Evolutionary conservation across 2,329 filamentous ascomycete genomes (phyloP).

Genomic region (Cladophialophora bantiana): DNA sequence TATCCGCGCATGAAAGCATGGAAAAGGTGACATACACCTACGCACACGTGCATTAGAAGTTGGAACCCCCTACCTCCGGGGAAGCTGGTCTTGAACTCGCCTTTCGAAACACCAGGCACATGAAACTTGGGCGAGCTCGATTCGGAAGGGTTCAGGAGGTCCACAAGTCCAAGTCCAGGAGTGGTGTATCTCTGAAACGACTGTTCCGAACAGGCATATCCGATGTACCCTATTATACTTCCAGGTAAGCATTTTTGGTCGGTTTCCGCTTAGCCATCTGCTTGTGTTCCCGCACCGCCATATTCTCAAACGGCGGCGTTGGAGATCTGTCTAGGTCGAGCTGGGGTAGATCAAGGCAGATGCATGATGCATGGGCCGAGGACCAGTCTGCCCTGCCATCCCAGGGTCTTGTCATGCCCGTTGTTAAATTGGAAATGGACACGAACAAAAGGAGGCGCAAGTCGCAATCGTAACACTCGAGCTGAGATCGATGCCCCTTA

Average conservation of each 20-base stretch:
- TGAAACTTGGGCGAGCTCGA: not conserved
- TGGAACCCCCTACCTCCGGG: not conserved
- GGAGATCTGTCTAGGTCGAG: not conserved
- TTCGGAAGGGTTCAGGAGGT: not conserved
- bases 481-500: not conserved
- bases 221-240: too few relatives aligned
- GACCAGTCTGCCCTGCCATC: not conserved
- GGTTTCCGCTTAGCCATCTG: not conserved
- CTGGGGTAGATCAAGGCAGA: not conserved
- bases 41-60: not conserved
- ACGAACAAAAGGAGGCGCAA: not conserved
- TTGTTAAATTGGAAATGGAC: not conserved
- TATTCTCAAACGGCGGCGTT: not conserved
- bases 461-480: not conserved
- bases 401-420: not conserved
- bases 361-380: not conserved
- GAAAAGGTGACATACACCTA: too few relatives aligned
- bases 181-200: slow-evolving; percentile 4
- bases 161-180: not conserved
- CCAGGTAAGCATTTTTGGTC: not conserved
- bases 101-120: slow-evolving; percentile 2
- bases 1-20: too few relatives aligned
- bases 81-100: not conserved
- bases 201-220: not conserved
- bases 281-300: not conserved